These are phyloP conservation scores for Ocimum tenuiflorum DNA, from an alignment of 257 asterid genomes.

Conservation along the genomic window DNA sequence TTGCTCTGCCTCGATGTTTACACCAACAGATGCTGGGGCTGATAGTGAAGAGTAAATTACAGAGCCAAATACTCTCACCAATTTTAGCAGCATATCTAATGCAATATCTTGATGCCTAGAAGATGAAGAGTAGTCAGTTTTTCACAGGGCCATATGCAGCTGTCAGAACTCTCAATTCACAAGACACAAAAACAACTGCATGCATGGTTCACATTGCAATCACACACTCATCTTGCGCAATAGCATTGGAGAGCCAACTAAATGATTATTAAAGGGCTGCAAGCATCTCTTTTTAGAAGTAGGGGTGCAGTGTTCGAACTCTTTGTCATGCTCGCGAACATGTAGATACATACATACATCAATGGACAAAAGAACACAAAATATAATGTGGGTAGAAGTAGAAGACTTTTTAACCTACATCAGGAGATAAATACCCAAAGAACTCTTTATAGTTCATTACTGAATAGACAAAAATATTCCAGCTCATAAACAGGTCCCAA, in stretches of 20 bases:
- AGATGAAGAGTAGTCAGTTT: conserved; percentile 23
- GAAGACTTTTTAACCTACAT: neutral
- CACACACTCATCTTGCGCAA: too few relatives aligned
- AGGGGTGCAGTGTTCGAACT: neutral
- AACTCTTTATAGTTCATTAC: neutral
- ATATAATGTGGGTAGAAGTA: neutral
- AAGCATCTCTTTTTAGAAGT: neutral
- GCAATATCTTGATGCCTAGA: conserved; percentile 84
- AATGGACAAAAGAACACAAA: neutral
- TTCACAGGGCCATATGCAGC: conserved; percentile 15
- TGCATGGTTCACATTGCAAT: neutral
- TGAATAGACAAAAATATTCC: neutral
- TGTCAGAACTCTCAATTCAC: conserved; percentile 11
- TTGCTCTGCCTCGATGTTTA: conserved; percentile 94
- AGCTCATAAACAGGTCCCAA: neutral
- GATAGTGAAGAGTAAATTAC: conserved; percentile 75
- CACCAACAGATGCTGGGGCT: conserved; percentile 86
- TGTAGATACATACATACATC: neutral
- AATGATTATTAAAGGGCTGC: neutral
- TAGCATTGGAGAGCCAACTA: neutral
- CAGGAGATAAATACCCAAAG: neutral
- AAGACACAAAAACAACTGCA: neutral
- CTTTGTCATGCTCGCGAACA: neutral
- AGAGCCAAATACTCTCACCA: conserved; percentile 89
- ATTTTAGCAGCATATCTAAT: conserved; percentile 71